A percentile compares a stretch with the other conserved stretches of the same genome.
These are phyloP conservation scores for Pezicula neosporulosa DNA, from an alignment of 2,329 filamentous ascomycete genomes.

Conservation along the genomic window DNA sequence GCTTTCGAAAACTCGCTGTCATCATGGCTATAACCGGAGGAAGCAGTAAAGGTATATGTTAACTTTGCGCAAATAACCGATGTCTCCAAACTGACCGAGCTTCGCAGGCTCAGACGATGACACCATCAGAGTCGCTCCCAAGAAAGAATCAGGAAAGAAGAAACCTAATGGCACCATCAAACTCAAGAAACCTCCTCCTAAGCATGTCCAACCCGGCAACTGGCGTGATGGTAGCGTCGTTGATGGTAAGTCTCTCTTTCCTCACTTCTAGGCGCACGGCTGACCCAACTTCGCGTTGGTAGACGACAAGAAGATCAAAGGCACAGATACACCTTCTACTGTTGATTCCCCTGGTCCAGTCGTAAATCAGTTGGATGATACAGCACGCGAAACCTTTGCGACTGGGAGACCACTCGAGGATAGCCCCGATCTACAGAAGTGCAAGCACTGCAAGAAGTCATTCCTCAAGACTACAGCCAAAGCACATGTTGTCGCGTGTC, in stretches of 20 bases:
- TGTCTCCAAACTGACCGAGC: neutral
- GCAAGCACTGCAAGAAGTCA: constrained; percentile 93
- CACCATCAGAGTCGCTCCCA: constrained; percentile 1
- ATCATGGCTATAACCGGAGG: too few species aligned
- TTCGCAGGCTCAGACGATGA: constrained; percentile 1
- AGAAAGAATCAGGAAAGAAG: constrained; percentile 26
- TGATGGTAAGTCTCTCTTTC: constrained; percentile 45
- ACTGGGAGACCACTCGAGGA: constrained; percentile 82
- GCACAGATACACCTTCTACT: constrained; percentile 35
- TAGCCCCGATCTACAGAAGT: constrained; percentile 72
- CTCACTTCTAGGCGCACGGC: neutral
- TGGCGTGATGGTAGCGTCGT: constrained; percentile 66
- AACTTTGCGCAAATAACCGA: too few species aligned
- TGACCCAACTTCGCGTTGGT: constrained; percentile 4
- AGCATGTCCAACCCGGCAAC: constrained; percentile 64
- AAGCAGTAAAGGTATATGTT: too few species aligned
- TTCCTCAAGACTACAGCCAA: constrained; percentile 72
- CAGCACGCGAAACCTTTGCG: constrained; percentile 72
- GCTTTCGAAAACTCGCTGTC: too few species aligned
- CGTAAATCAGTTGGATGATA: constrained; percentile 70
- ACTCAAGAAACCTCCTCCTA: constrained; percentile 59
- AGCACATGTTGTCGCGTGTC: constrained; percentile 77
- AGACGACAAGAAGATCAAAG: constrained; percentile 55
- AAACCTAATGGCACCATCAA: constrained; percentile 52
- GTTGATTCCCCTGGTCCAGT: constrained; percentile 50